Conservation (phyloP, 148 eudicot species). For the Limonium bicolor region DNA sequence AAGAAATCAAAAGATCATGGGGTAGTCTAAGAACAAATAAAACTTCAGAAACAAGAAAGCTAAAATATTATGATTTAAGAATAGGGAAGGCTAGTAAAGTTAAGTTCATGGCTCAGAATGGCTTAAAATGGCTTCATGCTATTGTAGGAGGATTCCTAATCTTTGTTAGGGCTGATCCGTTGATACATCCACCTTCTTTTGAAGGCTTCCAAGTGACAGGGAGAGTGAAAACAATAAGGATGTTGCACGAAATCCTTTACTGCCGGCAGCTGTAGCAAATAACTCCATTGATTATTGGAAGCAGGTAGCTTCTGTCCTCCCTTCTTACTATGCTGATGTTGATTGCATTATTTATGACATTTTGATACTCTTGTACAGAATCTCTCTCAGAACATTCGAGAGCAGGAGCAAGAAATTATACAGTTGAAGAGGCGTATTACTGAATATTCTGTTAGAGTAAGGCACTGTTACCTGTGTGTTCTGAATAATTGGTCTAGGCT, state of each 20-base stretch:
- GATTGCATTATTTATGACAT: not conserved
- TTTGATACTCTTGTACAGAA: slow-evolving; percentile 13
- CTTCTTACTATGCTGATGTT: not conserved
- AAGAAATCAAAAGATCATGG: too few relatives aligned
- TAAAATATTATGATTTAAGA: too few relatives aligned
- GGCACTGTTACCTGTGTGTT: not conserved
- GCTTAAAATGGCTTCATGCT: too few relatives aligned
- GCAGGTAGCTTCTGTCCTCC: slow-evolving; percentile 36
- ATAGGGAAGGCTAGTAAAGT: too few relatives aligned
- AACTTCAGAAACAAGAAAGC: too few relatives aligned
- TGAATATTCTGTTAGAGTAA: slow-evolving; percentile 68
- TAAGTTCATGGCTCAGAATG: too few relatives aligned
- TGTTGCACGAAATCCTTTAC: slow-evolving; percentile 30
- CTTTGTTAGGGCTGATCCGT: not conserved
- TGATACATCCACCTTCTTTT: not conserved
- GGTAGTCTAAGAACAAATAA: too few relatives aligned
- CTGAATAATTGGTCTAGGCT: not conserved
- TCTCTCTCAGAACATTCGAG: slow-evolving; percentile 38
- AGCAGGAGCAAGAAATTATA: slow-evolving; percentile 61
- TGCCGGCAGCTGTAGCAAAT: slow-evolving; percentile 42
- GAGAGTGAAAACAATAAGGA: slow-evolving; percentile 27
- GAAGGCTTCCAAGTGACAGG: slow-evolving; percentile 40
- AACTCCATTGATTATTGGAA: slow-evolving; percentile 35
- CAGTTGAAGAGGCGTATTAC: slow-evolving; percentile 57
- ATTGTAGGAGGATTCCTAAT: too few relatives aligned